Evolutionary conservation across 163 green algal species (phyloP).

Genomic region (Chloroidium sp.): DNA sequence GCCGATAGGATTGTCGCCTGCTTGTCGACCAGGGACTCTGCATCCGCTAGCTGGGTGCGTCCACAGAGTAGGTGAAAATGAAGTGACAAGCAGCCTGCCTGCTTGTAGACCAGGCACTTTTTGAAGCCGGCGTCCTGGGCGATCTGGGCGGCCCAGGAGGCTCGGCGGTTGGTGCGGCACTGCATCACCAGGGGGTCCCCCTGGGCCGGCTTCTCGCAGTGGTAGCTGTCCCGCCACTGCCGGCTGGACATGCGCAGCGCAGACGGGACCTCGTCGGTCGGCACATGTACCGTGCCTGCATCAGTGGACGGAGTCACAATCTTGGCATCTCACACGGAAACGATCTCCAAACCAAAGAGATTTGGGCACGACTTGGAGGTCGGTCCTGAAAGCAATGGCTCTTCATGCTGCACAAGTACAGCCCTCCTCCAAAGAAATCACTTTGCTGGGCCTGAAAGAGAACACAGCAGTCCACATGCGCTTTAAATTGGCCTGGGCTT

Average conservation of each 20-base stretch:
- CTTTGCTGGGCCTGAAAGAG: no score
- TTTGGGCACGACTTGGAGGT: no score
- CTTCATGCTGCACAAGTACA: no score
- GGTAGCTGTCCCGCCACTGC: conserved; percentile 33
- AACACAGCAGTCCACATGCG: no score
- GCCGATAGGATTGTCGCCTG: not conserved
- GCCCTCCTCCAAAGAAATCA: no score
- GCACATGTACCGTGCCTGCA: conserved; percentile 16
- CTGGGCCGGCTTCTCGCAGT: conserved; percentile 35
- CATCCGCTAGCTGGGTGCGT: not conserved
- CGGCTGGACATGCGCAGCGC: conserved; percentile 32
- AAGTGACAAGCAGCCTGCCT: conserved; percentile 9
- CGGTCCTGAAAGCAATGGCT: no score
- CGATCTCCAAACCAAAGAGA: no score
- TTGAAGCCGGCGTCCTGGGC: conserved; percentile 42
- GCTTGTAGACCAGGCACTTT: conserved; percentile 27
- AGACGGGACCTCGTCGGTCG: conserved; percentile 34
- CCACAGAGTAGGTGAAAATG: not conserved
- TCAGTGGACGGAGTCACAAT: not conserved
- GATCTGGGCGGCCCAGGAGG: conserved; percentile 54
- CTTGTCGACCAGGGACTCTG: not conserved
- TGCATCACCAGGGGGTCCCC: conserved; percentile 43
- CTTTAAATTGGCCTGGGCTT: no score
- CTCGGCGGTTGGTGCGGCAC: conserved; percentile 32
- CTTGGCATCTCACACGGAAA: not conserved